phyloP scores from a whole-genome alignment of 352 stramenopile species.

The Pythium brassicae region DNA sequence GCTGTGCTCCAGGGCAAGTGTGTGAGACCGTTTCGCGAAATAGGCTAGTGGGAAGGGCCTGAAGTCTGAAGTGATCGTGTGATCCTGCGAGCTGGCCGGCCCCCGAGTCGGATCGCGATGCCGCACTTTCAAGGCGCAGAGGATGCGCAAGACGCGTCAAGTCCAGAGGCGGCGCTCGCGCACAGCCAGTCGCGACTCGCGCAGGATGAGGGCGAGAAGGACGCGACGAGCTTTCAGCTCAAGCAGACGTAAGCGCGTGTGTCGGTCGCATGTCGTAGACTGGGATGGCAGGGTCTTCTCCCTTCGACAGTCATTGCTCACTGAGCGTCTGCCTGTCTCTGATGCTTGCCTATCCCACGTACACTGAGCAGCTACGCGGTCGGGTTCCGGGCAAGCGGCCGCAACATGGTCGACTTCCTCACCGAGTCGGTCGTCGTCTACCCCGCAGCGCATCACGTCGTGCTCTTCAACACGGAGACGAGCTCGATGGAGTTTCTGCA shows the following conservation, averaged over 20 bases:
- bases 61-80: too few relatives aligned
- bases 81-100: too few relatives aligned
- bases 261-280: too few relatives aligned
- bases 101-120: not conserved
- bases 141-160: not conserved
- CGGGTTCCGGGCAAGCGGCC: constrained; percentile 34
- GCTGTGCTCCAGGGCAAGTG: too few relatives aligned
- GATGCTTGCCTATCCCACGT: not conserved
- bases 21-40: too few relatives aligned
- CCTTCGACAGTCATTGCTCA: not conserved
- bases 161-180: too few relatives aligned
- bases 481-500: constrained; percentile 73
- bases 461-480: constrained; percentile 54
- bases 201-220: constrained; percentile 19
- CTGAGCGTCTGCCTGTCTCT: not conserved
- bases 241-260: constrained; percentile 26
- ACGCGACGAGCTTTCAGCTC: constrained; percentile 31
- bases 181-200: not conserved
- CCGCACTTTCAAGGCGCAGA: not conserved
- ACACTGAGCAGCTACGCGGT: constrained; percentile 32
- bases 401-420: constrained; percentile 51
- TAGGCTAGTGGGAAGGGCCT: too few relatives aligned
- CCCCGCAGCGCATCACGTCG: constrained; percentile 59
- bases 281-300: too few relatives aligned
- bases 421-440: constrained; percentile 57